Percentiles rank a stretch among this genome's conserved stretches.
Evolutionary conservation across 2,329 filamentous ascomycete genomes (phyloP).

Genomic region (Pestalotiopsis fici): DNA sequence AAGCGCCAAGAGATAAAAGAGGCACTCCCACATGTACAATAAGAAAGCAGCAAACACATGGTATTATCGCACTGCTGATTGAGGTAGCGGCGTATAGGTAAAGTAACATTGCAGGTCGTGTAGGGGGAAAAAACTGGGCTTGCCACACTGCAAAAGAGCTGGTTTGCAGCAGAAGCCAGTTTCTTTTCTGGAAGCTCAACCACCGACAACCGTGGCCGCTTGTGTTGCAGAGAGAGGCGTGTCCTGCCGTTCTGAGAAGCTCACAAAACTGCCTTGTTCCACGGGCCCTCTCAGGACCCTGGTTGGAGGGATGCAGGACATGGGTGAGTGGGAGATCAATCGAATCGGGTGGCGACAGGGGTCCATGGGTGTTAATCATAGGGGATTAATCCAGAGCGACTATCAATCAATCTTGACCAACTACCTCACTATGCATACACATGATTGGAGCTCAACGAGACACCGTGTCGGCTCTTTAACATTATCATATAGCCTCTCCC

Average conservation of each 20-base stretch:
- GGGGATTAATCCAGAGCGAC: not conserved
- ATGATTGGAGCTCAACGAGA: not conserved
- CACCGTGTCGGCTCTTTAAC: not conserved
- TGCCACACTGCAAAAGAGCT: not conserved
- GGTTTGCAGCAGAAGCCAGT: not conserved
- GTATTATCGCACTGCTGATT: not conserved
- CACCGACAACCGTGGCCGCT: not conserved
- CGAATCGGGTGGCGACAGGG: not conserved
- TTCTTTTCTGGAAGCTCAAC: slow-evolving; percentile 6
- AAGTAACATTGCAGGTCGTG: not conserved
- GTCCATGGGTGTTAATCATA: not conserved
- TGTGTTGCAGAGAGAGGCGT: not conserved
- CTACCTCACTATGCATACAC: not conserved
- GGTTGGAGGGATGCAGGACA: not conserved
- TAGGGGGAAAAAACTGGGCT: not conserved
- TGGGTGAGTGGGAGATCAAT: not conserved
- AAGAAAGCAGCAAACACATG: not conserved
- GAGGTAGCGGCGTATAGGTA: too few species aligned
- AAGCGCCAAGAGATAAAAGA: slow-evolving; percentile 8
- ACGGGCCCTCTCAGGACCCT: not conserved
- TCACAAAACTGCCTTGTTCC: not conserved
- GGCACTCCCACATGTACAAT: not conserved
- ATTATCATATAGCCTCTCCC: not conserved
- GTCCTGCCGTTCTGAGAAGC: slow-evolving; percentile 9
- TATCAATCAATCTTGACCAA: not conserved